phyloP scores from a whole-genome alignment of 768 basidiomycete species.

The Russula earlei region DNA sequence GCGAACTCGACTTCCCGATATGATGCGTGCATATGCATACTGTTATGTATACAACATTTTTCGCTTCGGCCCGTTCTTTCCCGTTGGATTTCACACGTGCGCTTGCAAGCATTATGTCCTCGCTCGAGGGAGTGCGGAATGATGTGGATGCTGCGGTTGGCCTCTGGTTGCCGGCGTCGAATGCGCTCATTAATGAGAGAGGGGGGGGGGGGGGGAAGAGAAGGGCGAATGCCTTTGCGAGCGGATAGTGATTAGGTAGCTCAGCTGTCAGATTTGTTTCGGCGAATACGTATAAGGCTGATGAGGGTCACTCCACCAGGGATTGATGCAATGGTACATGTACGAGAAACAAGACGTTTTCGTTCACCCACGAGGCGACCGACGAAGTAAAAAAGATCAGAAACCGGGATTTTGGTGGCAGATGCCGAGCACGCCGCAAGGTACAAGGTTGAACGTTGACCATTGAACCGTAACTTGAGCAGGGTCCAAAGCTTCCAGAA shows the following conservation, averaged over 20 bases:
- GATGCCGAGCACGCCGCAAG: slow-evolving; percentile 3
- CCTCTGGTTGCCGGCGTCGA: no score
- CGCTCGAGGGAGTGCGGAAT: neutral
- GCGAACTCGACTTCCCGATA: slow-evolving; percentile 12
- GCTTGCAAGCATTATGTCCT: neutral
- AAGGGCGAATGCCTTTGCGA: no score
- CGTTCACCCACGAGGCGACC: slow-evolving; percentile 8
- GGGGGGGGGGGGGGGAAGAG: no score
- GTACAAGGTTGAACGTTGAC: neutral
- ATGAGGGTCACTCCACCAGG: slow-evolving; percentile 8
- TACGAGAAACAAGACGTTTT: slow-evolving; percentile 8
- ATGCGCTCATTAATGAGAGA: no score
- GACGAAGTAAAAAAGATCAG: slow-evolving; percentile 4
- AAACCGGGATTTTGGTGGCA: slow-evolving; percentile 11
- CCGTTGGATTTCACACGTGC: neutral
- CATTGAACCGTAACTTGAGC: neutral
- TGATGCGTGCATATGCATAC: no score
- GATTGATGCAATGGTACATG: slow-evolving; percentile 9
- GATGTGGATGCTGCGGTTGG: neutral
- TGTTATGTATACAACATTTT: neutral
- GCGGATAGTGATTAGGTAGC: neutral
- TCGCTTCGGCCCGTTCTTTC: neutral
- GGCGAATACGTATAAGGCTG: slow-evolving; percentile 8
- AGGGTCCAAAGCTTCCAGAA: slow-evolving; percentile 2
- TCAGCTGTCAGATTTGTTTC: neutral